phyloP scores from a whole-genome alignment of 768 basidiomycete species.

The Lentinula raphanica region DNA sequence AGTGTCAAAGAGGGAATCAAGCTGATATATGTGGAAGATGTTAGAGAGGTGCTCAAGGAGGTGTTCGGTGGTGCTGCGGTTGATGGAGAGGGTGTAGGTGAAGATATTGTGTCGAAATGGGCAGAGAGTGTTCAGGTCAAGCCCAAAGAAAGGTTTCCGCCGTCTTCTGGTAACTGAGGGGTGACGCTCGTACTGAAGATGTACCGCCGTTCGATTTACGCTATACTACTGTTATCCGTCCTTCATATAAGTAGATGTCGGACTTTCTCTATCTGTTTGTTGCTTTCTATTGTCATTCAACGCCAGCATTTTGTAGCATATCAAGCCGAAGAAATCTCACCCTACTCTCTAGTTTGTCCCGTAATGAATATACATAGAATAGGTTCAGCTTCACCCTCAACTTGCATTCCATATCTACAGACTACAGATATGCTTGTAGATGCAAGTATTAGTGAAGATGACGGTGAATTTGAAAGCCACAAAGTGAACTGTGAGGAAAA shows the following conservation, averaged over 20 bases:
- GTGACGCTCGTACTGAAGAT: neutral
- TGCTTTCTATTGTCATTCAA: neutral
- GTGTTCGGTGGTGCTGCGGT: slow-evolving; percentile 57
- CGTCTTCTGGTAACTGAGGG: neutral
- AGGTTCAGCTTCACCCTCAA: no score
- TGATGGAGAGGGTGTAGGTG: neutral
- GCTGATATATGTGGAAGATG: slow-evolving; percentile 94
- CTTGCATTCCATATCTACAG: no score
- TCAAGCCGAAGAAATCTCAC: neutral
- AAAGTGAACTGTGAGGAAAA: no score
- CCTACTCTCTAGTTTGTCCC: neutral
- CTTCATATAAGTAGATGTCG: neutral
- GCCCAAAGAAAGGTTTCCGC: neutral
- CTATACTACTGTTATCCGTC: neutral
- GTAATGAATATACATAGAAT: neutral
- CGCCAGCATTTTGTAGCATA: neutral
- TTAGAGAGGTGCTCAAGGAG: slow-evolving; percentile 83
- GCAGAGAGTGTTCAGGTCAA: slow-evolving; percentile 3
- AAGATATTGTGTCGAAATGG: slow-evolving; percentile 1
- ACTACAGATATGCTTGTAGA: no score
- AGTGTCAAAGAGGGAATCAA: slow-evolving; percentile 94
- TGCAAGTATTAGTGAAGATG: no score
- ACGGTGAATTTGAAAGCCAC: no score
- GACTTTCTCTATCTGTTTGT: neutral
- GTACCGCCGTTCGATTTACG: neutral